Conservation (phyloP, 129 eudicot species). For the Lonicera japonica region DNA sequence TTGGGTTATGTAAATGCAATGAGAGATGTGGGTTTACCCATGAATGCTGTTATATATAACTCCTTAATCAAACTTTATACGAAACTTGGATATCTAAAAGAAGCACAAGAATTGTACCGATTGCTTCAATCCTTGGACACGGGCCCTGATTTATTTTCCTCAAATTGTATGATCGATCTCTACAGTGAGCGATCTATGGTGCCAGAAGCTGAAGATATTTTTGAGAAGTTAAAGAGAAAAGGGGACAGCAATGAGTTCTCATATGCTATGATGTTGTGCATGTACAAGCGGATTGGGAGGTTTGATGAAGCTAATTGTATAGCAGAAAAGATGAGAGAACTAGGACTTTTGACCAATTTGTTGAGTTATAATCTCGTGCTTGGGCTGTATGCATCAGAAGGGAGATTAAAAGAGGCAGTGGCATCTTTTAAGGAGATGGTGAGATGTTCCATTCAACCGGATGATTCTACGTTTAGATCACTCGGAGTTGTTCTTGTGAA, state of each 20-base stretch:
- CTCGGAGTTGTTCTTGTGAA: too few species aligned
- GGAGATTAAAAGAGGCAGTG: slow-evolving; percentile 69
- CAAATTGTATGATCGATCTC: slow-evolving; percentile 78
- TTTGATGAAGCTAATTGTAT: slow-evolving; percentile 58
- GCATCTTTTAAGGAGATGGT: slow-evolving; percentile 67
- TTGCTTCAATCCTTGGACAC: slow-evolving; percentile 39
- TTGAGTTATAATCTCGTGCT: too few species aligned
- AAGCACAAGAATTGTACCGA: slow-evolving; percentile 59
- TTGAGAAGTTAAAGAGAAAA: slow-evolving; percentile 23
- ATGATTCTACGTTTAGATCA: slow-evolving; percentile 77
- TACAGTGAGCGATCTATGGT: slow-evolving; percentile 73
- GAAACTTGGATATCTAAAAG: slow-evolving; percentile 67
- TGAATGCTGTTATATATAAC: too few species aligned
- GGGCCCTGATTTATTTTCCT: slow-evolving; percentile 56
- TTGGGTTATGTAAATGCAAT: slow-evolving; percentile 37
- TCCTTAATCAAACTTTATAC: slow-evolving; percentile 78
- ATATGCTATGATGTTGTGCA: slow-evolving; percentile 87
- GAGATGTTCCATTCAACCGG: slow-evolving; percentile 41
- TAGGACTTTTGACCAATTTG: too few species aligned
- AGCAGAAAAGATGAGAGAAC: slow-evolving; percentile 66
- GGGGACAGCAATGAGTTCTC: slow-evolving; percentile 81
- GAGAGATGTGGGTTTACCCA: too few species aligned
- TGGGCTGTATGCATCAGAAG: slow-evolving; percentile 61
- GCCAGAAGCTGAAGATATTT: slow-evolving; percentile 62
- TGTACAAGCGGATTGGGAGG: slow-evolving; percentile 71